Base-by-base conservation (phyloP, 176 grass and related monocot genomes). In the Eragrostis nindensis region DNA sequence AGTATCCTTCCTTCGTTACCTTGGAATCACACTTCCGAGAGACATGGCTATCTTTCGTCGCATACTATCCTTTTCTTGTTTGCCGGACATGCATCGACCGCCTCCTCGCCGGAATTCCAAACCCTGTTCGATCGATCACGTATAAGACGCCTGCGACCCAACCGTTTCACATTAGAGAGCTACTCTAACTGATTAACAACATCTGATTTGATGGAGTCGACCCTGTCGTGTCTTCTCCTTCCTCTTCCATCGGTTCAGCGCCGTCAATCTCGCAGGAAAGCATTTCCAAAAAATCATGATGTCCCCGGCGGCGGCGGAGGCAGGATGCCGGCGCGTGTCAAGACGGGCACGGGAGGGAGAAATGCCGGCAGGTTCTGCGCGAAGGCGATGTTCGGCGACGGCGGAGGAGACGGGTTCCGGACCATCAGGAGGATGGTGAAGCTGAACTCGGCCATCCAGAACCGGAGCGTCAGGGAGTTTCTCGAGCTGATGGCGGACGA, bases 41-140 rank as follows among this genome's bases (percentile, higher is more conserved):
- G 77, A 56, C 83, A 78, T 87, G 75, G 79, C 85, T 86, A 83
- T 62, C 84, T 89, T 89, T 54, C 59, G 19, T 62, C 45, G 48
- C 82, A 89, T 84, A 47, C 85, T 53, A 98, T 98, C 77, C 95
- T 88, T 98, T 98, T 15, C 92, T 91, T 87, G 71, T 74, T 68
- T 72, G 75, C 57, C 38, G 59, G 81, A 73, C 64, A 80, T 67
- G 75, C 65, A 70, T 32, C 56, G 22, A 71, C 69, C 19, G 76
- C 75, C 60, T n/a, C 6, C 62, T 50, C 61, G 0, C 18, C 60
- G 8, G 79, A 88, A 69, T 30, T 67, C 88, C 63, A 60, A 24
- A 8, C 22, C 45, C 71, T 9, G 7, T 32, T 25, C 30, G 39
- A 32, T 21, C 22, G 39, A 32, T 59, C 82, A 82, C 72, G 48